Evolutionary conservation across 176 grass and related monocot genomes (phyloP), one percentile per base, ranked within the genome.

Genomic region (Cymbopogon citratus): DNA sequence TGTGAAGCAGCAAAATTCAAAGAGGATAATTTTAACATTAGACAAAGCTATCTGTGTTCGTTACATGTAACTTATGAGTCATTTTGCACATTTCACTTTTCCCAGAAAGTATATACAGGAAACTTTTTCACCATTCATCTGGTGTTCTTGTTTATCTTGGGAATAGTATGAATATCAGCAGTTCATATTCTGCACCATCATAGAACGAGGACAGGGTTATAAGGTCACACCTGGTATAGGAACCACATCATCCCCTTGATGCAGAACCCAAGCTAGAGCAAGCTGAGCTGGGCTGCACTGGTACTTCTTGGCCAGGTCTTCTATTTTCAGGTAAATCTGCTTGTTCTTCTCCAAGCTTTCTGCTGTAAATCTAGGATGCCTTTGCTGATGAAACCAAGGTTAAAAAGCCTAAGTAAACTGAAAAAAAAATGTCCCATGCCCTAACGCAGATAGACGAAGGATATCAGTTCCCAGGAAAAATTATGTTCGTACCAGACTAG

Each of bases 281-380:
- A 97, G 76, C 64, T 92, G 91, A 77, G 82, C 68, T 21, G 89
- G 72, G 73, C 79, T 92, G 28, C 94, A 90, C 43, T 94, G 80
- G 57, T 97, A 89, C 75, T 94, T 97, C 71, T 81, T 86, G 4
- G 89, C 85, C 18, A 94, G 68, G 39, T 84, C 85, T 27, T 79
- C 87, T 29, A 94, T 41, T 60, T 87, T 83, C 38, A 87, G 54
- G 82, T 80, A 94, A 9, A 94, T 63, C 21, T 62, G 73, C 27
- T 90, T 97, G 80, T 97, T 94, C 87, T 92, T 97, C 74, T 93
- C 91, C 79, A 94, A 82, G 69, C 85, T 97, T 14, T 92, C 91
- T 35, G 76, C 68, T 0, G 10, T n/a, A 80, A 94, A 97, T 26
- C 94, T 83, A 34, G 91, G 89, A 63, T 92, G 91, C 3, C 14